These are phyloP conservation scores for Syzygium jambos DNA, from an alignment of 345 rosid genomes.

Conservation along the genomic window DNA sequence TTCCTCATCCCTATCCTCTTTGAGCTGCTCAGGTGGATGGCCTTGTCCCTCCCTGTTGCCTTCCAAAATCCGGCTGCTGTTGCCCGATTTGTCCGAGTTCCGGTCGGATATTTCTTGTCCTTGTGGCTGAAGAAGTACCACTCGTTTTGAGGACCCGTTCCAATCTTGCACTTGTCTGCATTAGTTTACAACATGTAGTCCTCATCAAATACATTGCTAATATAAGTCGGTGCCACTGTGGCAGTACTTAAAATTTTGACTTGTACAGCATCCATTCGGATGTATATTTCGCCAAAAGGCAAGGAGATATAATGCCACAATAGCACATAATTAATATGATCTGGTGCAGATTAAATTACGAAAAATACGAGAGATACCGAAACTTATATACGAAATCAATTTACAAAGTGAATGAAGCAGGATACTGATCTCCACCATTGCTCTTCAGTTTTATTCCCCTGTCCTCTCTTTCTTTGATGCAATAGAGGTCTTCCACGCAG, in stretches of 20 bases:
- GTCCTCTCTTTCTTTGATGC: neutral
- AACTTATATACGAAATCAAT: neutral
- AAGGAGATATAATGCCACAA: neutral
- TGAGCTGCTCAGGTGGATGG: constrained; percentile 63
- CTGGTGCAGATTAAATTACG: neutral
- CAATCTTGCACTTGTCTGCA: constrained; percentile 84
- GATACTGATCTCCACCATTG: neutral
- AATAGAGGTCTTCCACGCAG: neutral
- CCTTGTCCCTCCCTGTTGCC: constrained; percentile 98
- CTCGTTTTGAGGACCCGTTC: constrained; percentile 93
- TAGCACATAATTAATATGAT: neutral
- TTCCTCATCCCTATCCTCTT: constrained; percentile 93
- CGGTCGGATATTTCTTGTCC: constrained; percentile 98
- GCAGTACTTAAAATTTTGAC: neutral
- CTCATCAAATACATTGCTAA: neutral
- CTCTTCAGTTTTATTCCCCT: neutral
- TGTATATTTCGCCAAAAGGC: neutral
- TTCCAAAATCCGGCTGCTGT: constrained; percentile 98
- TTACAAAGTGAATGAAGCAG: neutral
- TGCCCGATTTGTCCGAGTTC: constrained; percentile 94
- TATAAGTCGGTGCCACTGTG: neutral
- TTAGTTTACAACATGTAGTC: neutral
- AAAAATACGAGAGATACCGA: neutral
- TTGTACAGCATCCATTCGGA: neutral
- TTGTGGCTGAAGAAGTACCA: constrained; percentile 99